Evolutionary conservation across 352 stramenopile species (phyloP).

Genomic region (Pythium biforme): DNA sequence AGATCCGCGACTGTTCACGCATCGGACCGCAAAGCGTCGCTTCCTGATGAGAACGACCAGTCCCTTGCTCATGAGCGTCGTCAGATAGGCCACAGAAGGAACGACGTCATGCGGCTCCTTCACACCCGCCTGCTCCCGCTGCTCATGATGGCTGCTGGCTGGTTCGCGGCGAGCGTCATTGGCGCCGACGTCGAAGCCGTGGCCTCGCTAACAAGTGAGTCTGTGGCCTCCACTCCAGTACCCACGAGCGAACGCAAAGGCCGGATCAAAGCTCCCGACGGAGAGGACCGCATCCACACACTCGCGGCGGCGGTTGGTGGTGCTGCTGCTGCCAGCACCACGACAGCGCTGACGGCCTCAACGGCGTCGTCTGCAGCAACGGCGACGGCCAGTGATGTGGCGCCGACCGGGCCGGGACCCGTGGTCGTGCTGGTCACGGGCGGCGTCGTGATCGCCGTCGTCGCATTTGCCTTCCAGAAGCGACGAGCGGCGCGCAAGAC

Average conservation of each 20-base stretch:
- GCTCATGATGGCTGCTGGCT: constrained; percentile 1
- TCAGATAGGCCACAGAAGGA: too few relatives aligned
- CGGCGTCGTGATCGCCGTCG: constrained; percentile 16
- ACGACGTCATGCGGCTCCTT: background rate
- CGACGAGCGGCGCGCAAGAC: constrained; percentile 11
- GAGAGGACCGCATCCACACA: constrained; percentile 4
- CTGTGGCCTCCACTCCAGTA: background rate
- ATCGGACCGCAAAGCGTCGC: background rate
- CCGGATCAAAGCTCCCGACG: constrained; percentile 10
- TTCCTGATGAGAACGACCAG: background rate
- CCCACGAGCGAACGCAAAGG: background rate
- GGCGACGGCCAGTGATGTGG: background rate
- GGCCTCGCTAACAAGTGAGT: background rate
- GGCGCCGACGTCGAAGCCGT: background rate
- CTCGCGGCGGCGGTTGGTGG: background rate
- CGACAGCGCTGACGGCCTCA: background rate
- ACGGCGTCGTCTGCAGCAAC: background rate
- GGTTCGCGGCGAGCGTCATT: background rate
- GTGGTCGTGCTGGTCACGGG: constrained; percentile 15
- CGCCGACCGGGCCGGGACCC: background rate
- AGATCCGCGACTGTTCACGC: background rate
- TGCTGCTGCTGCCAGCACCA: background rate
- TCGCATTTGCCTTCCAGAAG: constrained; percentile 17
- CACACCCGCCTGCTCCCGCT: background rate
- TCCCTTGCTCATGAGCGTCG: too few relatives aligned